Conservation (phyloP, 768 basidiomycete genomes). For the Russula earlei region DNA sequence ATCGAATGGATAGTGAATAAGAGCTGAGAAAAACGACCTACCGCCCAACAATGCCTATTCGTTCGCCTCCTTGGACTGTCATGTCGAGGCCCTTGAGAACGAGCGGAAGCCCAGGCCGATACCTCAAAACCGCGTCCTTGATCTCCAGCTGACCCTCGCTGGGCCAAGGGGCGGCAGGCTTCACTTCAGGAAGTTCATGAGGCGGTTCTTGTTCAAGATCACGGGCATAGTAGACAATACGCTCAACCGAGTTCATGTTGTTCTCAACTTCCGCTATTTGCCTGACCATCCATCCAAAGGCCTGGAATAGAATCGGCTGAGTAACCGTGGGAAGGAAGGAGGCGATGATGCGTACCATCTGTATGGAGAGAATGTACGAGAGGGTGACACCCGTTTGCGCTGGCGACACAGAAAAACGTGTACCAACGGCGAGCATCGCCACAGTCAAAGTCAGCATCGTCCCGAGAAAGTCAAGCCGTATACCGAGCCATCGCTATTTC, state of each 20-base stretch:
- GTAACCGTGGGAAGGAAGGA: neutral
- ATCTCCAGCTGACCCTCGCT: slow-evolving; percentile 62
- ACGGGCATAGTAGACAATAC: slow-evolving; percentile 72
- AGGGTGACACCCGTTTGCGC: slow-evolving; percentile 69
- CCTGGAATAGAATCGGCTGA: slow-evolving; percentile 26
- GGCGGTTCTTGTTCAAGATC: slow-evolving; percentile 77
- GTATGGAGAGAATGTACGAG: slow-evolving; percentile 71
- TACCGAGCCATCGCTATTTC: slow-evolving; percentile 77
- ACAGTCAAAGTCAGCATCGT: slow-evolving; percentile 64
- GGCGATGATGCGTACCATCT: slow-evolving; percentile 42
- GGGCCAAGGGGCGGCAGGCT: slow-evolving; percentile 66
- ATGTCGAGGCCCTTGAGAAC: slow-evolving; percentile 80
- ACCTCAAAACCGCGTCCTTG: slow-evolving; percentile 66
- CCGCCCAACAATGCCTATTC: slow-evolving; percentile 83
- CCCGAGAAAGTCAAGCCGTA: slow-evolving; percentile 85
- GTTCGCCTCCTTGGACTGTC: slow-evolving; percentile 65
- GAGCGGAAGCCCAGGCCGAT: slow-evolving; percentile 79
- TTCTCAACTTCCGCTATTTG: slow-evolving; percentile 85
- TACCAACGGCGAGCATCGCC: slow-evolving; percentile 66
- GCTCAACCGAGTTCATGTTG: slow-evolving; percentile 87
- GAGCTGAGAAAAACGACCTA: slow-evolving; percentile 23
- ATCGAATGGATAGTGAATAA: neutral
- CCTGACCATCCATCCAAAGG: slow-evolving; percentile 67
- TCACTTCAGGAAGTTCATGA: slow-evolving; percentile 50
- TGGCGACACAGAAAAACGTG: slow-evolving; percentile 66